phyloP scores from a whole-genome alignment of 2,329 filamentous ascomycete genomes.

The Nemania sp. region DNA sequence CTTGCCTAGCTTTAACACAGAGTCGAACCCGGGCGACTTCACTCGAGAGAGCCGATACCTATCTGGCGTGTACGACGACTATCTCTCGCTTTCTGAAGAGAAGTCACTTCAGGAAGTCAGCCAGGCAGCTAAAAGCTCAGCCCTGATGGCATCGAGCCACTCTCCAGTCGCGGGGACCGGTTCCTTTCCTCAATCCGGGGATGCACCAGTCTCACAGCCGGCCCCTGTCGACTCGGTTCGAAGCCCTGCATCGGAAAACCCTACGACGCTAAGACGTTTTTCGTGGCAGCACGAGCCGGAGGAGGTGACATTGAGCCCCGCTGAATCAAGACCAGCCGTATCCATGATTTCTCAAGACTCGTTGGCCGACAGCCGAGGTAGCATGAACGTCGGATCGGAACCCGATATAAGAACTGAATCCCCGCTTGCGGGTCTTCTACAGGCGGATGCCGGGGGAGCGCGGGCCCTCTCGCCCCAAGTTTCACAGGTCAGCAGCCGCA shows the following conservation, averaged over 20 bases:
- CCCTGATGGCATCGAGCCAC: conserved; percentile 4
- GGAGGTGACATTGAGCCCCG: conserved; percentile 24
- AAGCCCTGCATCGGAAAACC: conserved; percentile 19
- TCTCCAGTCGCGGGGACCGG: background rate
- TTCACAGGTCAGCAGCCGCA: conserved; percentile 44
- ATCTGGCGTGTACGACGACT: conserved; percentile 69
- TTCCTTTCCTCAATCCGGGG: background rate
- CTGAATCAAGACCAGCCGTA: conserved; percentile 18
- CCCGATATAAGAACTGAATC: conserved; percentile 8
- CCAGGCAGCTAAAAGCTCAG: conserved; percentile 35
- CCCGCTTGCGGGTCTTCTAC: conserved; percentile 19
- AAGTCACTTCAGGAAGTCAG: conserved; percentile 41
- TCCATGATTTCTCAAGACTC: conserved; percentile 13
- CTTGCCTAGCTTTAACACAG: conserved; percentile 17
- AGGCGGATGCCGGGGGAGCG: conserved; percentile 24
- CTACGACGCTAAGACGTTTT: conserved; percentile 40
- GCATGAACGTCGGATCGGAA: background rate
- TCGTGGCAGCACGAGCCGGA: conserved; percentile 49
- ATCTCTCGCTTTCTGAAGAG: conserved; percentile 60
- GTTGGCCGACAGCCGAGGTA: background rate
- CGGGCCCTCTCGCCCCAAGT: conserved; percentile 43
- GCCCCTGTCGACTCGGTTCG: conserved; percentile 30
- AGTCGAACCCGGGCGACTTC: conserved; percentile 25
- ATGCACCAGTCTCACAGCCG: conserved; percentile 26
- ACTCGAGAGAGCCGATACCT: conserved; percentile 65